Conservation (phyloP, 768 basidiomycete genomes). For the Tubosaeta sp. region DNA sequence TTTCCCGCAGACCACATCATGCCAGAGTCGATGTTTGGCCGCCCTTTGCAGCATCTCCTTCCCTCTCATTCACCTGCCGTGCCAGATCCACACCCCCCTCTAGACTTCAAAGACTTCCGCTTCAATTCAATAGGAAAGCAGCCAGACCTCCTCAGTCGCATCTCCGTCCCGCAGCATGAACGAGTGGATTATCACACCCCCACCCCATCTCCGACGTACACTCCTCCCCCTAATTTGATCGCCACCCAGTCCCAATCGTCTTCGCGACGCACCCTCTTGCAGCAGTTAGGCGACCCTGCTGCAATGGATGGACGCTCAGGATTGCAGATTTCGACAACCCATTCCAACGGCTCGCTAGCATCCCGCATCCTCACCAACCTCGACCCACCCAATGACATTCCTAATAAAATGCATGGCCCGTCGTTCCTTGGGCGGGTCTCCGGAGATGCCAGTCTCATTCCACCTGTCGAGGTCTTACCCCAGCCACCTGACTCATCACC, state of each 20-base stretch:
- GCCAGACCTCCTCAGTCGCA: constrained; percentile 49
- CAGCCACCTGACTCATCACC: constrained; percentile 17
- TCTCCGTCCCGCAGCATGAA: constrained; percentile 35
- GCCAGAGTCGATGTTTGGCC: constrained; percentile 29
- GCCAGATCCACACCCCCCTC: constrained; percentile 11
- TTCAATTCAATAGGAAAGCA: constrained; percentile 53
- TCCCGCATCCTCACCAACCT: constrained; percentile 22
- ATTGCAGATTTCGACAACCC: constrained; percentile 2
- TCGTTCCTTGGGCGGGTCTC: neutral
- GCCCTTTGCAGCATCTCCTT: constrained; percentile 23
- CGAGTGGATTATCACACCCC: constrained; percentile 23
- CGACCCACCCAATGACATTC: neutral
- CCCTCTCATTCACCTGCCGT: constrained; percentile 7
- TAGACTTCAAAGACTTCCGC: constrained; percentile 38
- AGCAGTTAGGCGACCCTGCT: constrained; percentile 12
- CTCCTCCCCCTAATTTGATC: constrained; percentile 1
- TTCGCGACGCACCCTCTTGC: constrained; percentile 19
- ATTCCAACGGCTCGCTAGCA: constrained; percentile 15
- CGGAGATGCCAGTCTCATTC: constrained; percentile 21
- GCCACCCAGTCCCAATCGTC: constrained; percentile 6
- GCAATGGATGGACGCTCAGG: neutral
- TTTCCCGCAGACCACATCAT: constrained; percentile 19
- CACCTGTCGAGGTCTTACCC: constrained; percentile 29
- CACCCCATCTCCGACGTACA: constrained; percentile 19
- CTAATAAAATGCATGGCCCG: neutral